Evolutionary conservation across 1,139 yeast genomes (phyloP), one percentile per base, ranked within the genome.

Genomic region (Lodderomyces pseudojiufengensis): DNA sequence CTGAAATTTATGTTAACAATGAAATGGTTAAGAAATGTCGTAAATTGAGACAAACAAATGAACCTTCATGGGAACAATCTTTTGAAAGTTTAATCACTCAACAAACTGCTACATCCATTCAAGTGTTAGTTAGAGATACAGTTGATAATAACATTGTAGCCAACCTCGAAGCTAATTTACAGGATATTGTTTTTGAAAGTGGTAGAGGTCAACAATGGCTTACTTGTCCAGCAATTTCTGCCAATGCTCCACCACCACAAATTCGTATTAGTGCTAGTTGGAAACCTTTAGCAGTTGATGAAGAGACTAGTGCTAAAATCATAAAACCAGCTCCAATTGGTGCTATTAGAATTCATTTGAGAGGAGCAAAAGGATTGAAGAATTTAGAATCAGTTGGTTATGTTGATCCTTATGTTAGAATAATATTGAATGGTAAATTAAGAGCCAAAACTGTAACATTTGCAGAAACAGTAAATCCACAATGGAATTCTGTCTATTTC

Each of bases 391-490:
- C 74, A 5, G 73, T 82, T 40, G 90, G 90, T 38, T 76, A 73
- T 43, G 78, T 83, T 48, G 90, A 84, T 57, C 92, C 94, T 5
- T 83, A 81, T 51, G 76, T 80, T 30, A 70, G 75, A 43, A 67
- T 83, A 11, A 50, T 74, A 34, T 56, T 76, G 40, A 76, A 80
- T 50, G 84, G 82, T 47, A 75, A 73, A 50, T 56, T 76, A 35
- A 69, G 69, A 45, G 82, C 72, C 37, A 70, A 66, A 45, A 79
- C 92, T 2, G 56, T 63, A 1, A 75, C 75, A 33, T 71, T 75
- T 46, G 72, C 76, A n/a, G 73, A 76, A 37, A 70, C 79, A 2
- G 55, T 67, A 26, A 63, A 75, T 37, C 90, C 92, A 3, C 50
- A 54, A 18, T 84, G 72, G 59, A 70, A 81, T 49, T 65, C 70